phyloP scores from a whole-genome alignment of 305 asterid genomes.

The Rubia balearica region DNA sequence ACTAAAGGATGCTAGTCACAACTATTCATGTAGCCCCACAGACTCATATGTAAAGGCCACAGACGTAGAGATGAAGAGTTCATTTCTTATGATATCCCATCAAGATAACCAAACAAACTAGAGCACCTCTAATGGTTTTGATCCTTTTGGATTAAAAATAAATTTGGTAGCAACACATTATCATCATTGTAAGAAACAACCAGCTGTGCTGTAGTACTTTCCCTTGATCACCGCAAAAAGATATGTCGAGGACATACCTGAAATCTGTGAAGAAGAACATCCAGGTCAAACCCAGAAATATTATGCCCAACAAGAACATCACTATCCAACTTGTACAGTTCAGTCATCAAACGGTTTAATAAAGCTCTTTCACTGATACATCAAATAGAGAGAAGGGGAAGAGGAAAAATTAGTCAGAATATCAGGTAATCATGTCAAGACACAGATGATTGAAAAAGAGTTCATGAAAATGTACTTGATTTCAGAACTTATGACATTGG shows the following conservation, averaged over 20 bases:
- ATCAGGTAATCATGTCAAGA: constrained; percentile 17
- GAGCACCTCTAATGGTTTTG: background rate
- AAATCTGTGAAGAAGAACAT: constrained; percentile 91
- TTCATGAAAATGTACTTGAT: constrained; percentile 55
- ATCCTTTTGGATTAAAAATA: too few relatives aligned
- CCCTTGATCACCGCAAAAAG: background rate
- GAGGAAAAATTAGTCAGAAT: constrained; percentile 9
- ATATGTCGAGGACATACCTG: constrained; percentile 45
- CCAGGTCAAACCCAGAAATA: constrained; percentile 97
- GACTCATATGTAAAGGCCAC: background rate
- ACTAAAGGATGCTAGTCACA: constrained; percentile 3
- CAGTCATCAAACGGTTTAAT: constrained; percentile 82
- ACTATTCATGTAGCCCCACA: background rate
- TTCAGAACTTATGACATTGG: constrained; percentile 58
- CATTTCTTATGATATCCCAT: background rate
- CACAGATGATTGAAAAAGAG: constrained; percentile 11
- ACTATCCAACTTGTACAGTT: constrained; percentile 79
- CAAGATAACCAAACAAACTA: background rate
- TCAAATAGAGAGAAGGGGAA: constrained; percentile 10
- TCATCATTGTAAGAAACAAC: background rate
- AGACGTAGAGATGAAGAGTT: background rate
- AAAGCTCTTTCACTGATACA: constrained; percentile 88
- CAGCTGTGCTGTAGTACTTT: background rate
- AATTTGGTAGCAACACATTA: background rate
- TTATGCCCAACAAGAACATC: constrained; percentile 97